A percentile compares a stretch with the other conserved stretches of the same genome.
These are phyloP conservation scores for Alternaria metachromatica DNA, from an alignment of 2,329 filamentous ascomycete genomes.

Conservation along the genomic window DNA sequence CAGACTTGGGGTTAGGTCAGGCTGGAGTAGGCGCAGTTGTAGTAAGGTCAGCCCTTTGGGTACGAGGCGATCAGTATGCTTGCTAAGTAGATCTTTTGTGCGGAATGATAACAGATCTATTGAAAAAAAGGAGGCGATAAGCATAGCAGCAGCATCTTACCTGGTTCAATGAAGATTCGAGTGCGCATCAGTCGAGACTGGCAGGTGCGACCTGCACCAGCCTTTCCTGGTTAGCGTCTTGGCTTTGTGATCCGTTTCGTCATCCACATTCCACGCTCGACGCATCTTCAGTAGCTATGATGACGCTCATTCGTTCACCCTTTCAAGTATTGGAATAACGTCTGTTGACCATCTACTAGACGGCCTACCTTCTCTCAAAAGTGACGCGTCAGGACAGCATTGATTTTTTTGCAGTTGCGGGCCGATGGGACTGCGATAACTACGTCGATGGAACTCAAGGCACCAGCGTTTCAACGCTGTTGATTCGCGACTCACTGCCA, in stretches of 20 bases:
- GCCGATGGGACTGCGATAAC: neutral
- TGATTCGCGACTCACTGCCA: neutral
- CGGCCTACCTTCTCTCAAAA: rapidly evolving
- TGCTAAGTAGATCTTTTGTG: neutral
- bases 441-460: neutral
- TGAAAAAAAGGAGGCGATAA: neutral
- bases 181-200: neutral
- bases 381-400: neutral
- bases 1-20: neutral
- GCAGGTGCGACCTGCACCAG: neutral
- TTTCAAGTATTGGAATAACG: neutral
- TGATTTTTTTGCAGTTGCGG: neutral
- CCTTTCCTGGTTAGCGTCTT: neutral
- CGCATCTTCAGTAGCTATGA: neutral
- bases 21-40: neutral
- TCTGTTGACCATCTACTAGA: neutral
- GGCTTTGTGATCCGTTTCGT: neutral
- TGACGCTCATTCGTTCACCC: neutral
- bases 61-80: neutral
- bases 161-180: neutral
- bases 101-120: neutral
- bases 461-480: neutral
- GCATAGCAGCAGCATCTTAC: neutral
- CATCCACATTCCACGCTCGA: neutral
- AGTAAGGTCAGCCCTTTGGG: neutral